Percentiles rank a stretch among this genome's conserved stretches.
These are phyloP conservation scores for Aspergillus costaricaensis DNA, from an alignment of 2,329 filamentous ascomycete genomes.

Conservation along the genomic window DNA sequence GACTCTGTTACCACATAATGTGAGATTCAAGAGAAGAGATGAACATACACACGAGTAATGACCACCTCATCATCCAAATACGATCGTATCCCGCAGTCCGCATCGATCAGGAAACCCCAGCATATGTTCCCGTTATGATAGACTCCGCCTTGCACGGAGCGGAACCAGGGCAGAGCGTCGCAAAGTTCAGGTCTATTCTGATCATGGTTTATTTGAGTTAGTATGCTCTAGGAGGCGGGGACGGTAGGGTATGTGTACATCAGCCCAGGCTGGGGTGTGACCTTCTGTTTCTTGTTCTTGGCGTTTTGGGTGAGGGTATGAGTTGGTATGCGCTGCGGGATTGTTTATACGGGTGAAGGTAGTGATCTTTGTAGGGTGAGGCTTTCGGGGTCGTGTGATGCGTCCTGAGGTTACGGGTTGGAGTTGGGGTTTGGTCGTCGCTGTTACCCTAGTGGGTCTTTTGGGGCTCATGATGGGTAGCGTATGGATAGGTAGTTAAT, in stretches of 20 bases:
- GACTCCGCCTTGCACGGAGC: constrained; percentile 60
- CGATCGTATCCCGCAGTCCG: constrained; percentile 56
- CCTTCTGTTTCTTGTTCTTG: constrained; percentile 20
- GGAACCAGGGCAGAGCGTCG: constrained; percentile 65
- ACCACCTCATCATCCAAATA: constrained; percentile 63
- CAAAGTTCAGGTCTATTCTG: constrained; percentile 56
- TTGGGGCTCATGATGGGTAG: background rate
- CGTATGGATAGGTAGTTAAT: background rate
- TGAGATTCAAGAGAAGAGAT: no score
- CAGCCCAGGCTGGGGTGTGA: constrained; percentile 59
- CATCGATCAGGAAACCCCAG: constrained; percentile 62
- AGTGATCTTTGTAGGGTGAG: no score
- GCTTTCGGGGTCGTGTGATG: background rate
- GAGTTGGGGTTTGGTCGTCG: no score
- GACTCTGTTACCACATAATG: no score
- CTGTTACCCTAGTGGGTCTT: background rate
- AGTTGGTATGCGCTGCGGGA: no score
- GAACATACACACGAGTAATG: constrained; percentile 64
- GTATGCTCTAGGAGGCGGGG: background rate
- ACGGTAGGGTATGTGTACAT: constrained; percentile 32
- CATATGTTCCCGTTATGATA: constrained; percentile 56
- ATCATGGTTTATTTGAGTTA: background rate
- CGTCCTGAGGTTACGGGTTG: background rate
- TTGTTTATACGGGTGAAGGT: no score
- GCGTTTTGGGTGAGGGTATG: no score